Evolutionary conservation across 1,284 basidiomycete species (phyloP).

Genomic region (Sporisorium iseilematis-ciliati): DNA sequence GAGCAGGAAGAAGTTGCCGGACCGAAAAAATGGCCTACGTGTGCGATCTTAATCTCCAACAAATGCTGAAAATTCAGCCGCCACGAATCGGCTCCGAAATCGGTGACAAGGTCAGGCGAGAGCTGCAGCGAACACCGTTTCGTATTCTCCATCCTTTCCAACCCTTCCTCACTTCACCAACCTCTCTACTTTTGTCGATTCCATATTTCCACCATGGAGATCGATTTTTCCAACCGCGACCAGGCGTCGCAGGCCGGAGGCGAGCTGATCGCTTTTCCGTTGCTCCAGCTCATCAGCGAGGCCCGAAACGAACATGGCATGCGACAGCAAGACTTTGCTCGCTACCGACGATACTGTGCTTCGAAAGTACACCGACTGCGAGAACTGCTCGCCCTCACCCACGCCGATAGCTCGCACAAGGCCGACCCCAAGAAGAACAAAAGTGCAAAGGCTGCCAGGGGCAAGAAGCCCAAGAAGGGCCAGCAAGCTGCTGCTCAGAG

Average conservation of each 20-base stretch:
- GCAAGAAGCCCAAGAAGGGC: conserved; percentile 57
- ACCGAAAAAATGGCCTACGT: neutral
- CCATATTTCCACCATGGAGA: conserved; percentile 25
- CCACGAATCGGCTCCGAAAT: conserved; percentile 20
- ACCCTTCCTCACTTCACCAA: neutral
- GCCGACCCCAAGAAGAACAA: conserved; percentile 35
- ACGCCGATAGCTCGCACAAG: conserved; percentile 69
- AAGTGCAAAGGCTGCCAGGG: conserved; percentile 29
- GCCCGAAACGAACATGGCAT: conserved; percentile 91
- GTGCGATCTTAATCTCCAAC: neutral
- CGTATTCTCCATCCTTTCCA: neutral
- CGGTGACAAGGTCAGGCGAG: conserved; percentile 28
- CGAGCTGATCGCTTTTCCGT: conserved; percentile 71
- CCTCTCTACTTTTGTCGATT: neutral
- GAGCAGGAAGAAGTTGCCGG: neutral
- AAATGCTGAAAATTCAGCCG: neutral
- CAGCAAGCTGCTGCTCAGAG: conserved; percentile 59
- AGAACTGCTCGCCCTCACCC: conserved; percentile 83
- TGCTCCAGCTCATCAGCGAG: conserved; percentile 85
- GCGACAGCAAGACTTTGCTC: conserved; percentile 85
- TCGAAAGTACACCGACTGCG: conserved; percentile 89
- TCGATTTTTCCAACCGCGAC: conserved; percentile 36
- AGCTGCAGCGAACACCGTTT: neutral
- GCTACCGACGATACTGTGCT: conserved; percentile 89
- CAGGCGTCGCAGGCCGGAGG: conserved; percentile 27